Evolutionary conservation across 169 alveolate species (phyloP).

Genomic region (Plasmodium gonderi): DNA sequence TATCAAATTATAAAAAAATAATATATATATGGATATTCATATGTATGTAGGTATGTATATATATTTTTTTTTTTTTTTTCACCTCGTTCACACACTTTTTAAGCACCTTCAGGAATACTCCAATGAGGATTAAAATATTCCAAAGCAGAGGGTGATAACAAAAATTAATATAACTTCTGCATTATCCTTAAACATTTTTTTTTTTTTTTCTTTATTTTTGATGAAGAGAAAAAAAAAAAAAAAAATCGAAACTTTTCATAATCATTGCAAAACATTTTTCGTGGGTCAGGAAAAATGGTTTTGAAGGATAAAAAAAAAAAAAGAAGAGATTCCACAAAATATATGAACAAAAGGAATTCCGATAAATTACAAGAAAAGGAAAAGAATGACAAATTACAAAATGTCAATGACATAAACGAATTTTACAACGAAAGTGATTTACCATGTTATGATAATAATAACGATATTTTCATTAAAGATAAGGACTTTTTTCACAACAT

Average conservation of each 20-base stretch:
- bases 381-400: background rate
- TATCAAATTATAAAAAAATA: no score
- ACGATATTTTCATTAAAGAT: slow-evolving; percentile 32
- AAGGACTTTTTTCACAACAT: slow-evolving; percentile 10
- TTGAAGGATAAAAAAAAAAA: slow-evolving; percentile 48
- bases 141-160: no score
- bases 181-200: no score
- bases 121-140: no score
- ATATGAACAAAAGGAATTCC: slow-evolving; percentile 12
- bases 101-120: no score
- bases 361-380: background rate
- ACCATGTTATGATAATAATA: slow-evolving; percentile 39
- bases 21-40: no score
- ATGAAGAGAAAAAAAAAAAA: background rate
- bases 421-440: slow-evolving; percentile 30
- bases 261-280: background rate
- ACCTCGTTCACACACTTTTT: no score
- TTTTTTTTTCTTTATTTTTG: no score
- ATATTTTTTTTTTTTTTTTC: no score
- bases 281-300: slow-evolving; percentile 4
- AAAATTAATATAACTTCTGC: no score
- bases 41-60: no score
- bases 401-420: background rate
- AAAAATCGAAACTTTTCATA: background rate
- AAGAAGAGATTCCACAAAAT: background rate